Evolutionary conservation across 73 alveolate genomes (phyloP).

Genomic region (Halteria grandinella): DNA sequence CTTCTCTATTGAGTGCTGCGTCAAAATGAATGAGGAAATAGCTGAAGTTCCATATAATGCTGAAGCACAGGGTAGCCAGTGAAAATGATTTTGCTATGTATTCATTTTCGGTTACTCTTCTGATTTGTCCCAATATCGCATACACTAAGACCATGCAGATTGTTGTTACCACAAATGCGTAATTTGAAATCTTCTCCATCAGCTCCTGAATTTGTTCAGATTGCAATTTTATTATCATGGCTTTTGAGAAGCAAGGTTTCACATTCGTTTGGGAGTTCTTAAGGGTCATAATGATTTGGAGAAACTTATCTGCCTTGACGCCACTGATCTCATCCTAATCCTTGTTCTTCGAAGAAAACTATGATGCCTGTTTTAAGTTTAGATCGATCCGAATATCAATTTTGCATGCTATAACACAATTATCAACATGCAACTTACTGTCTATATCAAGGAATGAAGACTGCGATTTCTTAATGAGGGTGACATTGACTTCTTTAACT

Average conservation of each 20-base stretch:
- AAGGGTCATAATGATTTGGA: neutral
- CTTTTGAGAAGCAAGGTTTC: too few relatives aligned
- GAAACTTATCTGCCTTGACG: neutral
- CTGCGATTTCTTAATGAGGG: neutral
- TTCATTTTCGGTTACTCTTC: constrained; percentile 7
- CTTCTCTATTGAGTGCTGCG: constrained; percentile 14
- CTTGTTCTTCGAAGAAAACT: neutral
- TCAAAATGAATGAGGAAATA: constrained; percentile 36
- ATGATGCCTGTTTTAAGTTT: neutral
- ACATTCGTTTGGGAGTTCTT: neutral
- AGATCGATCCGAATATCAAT: neutral
- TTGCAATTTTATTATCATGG: neutral
- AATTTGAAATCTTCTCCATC: constrained; percentile 43
- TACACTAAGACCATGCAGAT: constrained; percentile 38
- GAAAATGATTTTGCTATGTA: constrained; percentile 12
- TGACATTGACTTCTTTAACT: too few relatives aligned
- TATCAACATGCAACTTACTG: neutral
- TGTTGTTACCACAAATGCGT: constrained; percentile 26
- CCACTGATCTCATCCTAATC: neutral
- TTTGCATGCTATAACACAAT: neutral
- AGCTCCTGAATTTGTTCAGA: constrained; percentile 1
- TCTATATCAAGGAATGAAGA: neutral
- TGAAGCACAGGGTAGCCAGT: neutral
- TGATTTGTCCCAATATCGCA: constrained; percentile 11
- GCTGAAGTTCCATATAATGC: constrained; percentile 40